phyloP scores from a whole-genome alignment of 345 rosid species.

The Noccaea bulbosa region DNA sequence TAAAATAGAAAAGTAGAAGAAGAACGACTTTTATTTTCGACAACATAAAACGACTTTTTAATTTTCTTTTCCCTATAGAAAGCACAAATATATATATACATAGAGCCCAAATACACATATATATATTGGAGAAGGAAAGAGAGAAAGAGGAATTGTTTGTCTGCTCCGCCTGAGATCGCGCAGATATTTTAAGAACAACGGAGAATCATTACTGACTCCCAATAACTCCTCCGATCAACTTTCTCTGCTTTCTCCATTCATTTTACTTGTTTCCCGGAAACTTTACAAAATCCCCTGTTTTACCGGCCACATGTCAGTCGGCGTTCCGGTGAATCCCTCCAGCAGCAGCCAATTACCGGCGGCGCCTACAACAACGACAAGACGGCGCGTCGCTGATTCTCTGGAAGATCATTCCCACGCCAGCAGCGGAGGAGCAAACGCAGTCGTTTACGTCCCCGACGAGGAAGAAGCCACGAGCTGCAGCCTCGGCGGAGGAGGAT shows the following conservation, averaged over 20 bases:
- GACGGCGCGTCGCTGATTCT: constrained; percentile 70
- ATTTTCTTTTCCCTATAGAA: neutral
- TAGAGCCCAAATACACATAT: neutral
- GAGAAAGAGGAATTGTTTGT: constrained; percentile 39
- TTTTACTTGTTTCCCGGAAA: neutral
- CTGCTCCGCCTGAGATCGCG: constrained; percentile 40
- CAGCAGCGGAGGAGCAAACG: constrained; percentile 30
- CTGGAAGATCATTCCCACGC: constrained; percentile 44
- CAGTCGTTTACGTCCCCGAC: constrained; percentile 38
- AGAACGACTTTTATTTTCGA: constrained; percentile 10
- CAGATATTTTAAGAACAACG: neutral
- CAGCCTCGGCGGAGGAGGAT: constrained; percentile 14
- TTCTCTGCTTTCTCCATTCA: neutral
- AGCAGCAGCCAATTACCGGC: constrained; percentile 56
- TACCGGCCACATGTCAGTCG: constrained; percentile 58
- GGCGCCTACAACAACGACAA: constrained; percentile 59
- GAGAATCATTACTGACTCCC: constrained; percentile 12
- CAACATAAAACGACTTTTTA: constrained; percentile 27
- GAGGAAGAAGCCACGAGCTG: constrained; percentile 49
- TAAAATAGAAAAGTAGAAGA: neutral
- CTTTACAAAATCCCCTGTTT: neutral
- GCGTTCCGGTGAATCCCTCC: constrained; percentile 51
- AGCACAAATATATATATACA: neutral
- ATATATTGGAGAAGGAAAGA: constrained; percentile 15
- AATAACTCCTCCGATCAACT: neutral